Conservation (phyloP, 345 rosid genomes). For the Eucalyptus urophylla region DNA sequence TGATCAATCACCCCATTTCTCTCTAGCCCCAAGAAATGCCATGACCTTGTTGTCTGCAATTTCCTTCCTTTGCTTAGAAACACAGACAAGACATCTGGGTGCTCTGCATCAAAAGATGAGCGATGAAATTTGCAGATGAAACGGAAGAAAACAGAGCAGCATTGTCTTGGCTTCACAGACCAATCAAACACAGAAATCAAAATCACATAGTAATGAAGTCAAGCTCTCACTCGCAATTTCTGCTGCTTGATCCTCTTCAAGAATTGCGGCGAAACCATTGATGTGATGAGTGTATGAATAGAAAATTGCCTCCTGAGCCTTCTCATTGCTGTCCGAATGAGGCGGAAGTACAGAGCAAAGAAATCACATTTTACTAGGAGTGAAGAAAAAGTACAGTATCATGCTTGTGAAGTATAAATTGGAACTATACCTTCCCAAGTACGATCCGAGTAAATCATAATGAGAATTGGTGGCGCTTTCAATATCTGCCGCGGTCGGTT, state of each 20-base stretch:
- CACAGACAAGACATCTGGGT: slow-evolving; percentile 28
- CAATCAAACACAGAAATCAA: not conserved
- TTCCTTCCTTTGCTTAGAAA: slow-evolving; percentile 7
- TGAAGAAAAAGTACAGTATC: not conserved
- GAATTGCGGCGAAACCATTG: slow-evolving; percentile 45
- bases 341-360: not conserved
- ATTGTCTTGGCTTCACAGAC: not conserved
- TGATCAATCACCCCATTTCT: not conserved
- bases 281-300: slow-evolving; percentile 32
- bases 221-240: slow-evolving; percentile 9
- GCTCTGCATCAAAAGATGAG: slow-evolving; percentile 2
- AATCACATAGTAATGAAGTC: not conserved
- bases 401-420: not conserved
- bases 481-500: not conserved
- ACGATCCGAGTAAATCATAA: slow-evolving; percentile 9
- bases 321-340: slow-evolving; percentile 9
- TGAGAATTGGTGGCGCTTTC: slow-evolving; percentile 2
- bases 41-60: slow-evolving; percentile 25
- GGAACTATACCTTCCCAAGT: slow-evolving; percentile 7
- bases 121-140: not conserved
- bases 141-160: not conserved
- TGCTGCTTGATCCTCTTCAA: slow-evolving; percentile 25
- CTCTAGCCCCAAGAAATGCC: slow-evolving; percentile 18
- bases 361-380: not conserved
- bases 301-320: slow-evolving; percentile 26